Percentiles rank a stretch among this genome's conserved stretches.
Conservation (phyloP, 2,329 filamentous ascomycete species). For the Fusarium tricinctum region DNA sequence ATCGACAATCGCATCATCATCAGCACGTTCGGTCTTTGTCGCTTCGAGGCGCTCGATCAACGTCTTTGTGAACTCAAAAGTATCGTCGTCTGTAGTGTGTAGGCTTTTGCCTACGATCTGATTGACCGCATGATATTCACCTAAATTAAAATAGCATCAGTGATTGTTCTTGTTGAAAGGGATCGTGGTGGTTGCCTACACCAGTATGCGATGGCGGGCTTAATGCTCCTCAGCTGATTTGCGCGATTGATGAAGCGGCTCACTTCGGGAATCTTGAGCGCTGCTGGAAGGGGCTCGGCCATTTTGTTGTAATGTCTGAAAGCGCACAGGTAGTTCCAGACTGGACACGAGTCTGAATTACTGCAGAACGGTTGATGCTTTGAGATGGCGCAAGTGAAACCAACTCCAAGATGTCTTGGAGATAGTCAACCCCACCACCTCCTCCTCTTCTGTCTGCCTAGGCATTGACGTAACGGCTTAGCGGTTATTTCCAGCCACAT, state of each 20-base stretch:
- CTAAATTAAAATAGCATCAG: conserved; percentile 59
- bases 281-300: conserved; percentile 66
- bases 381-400: conserved; percentile 35
- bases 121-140: conserved; percentile 92
- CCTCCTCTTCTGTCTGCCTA: conserved; percentile 22
- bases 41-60: conserved; percentile 92
- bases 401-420: conserved; percentile 31
- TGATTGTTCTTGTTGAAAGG: not conserved
- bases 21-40: conserved; percentile 71
- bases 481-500: conserved; percentile 36
- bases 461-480: conserved; percentile 37
- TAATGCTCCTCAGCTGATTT: conserved; percentile 84
- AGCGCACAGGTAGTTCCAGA: not conserved
- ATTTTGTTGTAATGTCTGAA: conserved; percentile 61
- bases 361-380: not conserved
- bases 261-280: conserved; percentile 83
- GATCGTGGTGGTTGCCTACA: conserved; percentile 69
- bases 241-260: conserved; percentile 87
- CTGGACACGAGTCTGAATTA: not conserved
- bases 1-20: conserved; percentile 87
- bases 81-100: conserved; percentile 83
- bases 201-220: conserved; percentile 95
- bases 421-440: conserved; percentile 39
- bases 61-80: conserved; percentile 81
- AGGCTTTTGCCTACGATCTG: conserved; percentile 87